Evolutionary conservation across 1,284 basidiomycete genomes (phyloP).

Genomic region (Hortiboletus rubellus): DNA sequence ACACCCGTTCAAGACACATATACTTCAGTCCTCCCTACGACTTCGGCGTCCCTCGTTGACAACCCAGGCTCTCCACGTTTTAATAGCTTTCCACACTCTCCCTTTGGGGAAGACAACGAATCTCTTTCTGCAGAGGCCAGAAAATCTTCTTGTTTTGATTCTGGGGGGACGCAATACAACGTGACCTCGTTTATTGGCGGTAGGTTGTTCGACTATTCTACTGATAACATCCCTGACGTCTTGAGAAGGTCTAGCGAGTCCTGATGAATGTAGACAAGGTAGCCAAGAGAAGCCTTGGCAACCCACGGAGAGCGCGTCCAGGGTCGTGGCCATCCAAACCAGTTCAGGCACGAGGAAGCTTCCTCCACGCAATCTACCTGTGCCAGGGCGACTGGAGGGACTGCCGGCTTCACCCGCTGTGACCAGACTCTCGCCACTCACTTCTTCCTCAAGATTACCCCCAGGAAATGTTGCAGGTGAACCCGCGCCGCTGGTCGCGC

Average conservation of each 20-base stretch:
- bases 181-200: slow-evolving; percentile 76
- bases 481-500: neutral
- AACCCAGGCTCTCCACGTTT: slow-evolving; percentile 18
- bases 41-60: slow-evolving; percentile 12
- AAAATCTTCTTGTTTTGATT: slow-evolving; percentile 35
- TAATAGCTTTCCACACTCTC: slow-evolving; percentile 31
- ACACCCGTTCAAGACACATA: slow-evolving; percentile 4
- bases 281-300: slow-evolving; percentile 4
- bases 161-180: slow-evolving; percentile 62
- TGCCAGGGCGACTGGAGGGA: neutral
- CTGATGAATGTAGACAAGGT: slow-evolving; percentile 10
- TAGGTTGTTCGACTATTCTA: slow-evolving; percentile 35
- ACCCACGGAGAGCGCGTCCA: slow-evolving; percentile 3
- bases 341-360: neutral
- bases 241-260: slow-evolving; percentile 36
- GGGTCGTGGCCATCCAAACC: neutral
- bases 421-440: slow-evolving; percentile 1
- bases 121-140: slow-evolving; percentile 22
- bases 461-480: slow-evolving; percentile 1
- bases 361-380: neutral
- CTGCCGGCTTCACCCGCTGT: slow-evolving; percentile 4
- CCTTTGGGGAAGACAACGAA: slow-evolving; percentile 34
- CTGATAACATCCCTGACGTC: neutral
- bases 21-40: slow-evolving; percentile 3
- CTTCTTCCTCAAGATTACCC: neutral